phyloP scores from a whole-genome alignment of 352 stramenopile genomes.

The Phytophthora fragariaefolia region DNA sequence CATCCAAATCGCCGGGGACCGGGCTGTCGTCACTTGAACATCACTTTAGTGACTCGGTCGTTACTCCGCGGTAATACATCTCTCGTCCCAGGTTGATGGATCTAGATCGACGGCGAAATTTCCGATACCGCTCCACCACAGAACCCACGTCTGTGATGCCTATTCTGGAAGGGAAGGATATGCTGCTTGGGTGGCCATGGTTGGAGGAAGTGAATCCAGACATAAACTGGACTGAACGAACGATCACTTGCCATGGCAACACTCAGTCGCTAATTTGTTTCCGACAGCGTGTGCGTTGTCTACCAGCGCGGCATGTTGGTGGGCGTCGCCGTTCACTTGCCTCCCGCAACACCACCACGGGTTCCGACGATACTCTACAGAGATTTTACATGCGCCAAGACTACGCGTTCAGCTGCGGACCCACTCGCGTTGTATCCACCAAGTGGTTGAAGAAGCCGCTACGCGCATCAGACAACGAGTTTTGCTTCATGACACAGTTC shows the following conservation, averaged over 20 bases:
- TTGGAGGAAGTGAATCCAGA: neutral
- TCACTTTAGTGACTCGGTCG: too few relatives aligned
- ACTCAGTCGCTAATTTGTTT: constrained; percentile 1
- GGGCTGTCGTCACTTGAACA: too few relatives aligned
- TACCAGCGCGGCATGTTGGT: neutral
- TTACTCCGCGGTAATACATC: too few relatives aligned
- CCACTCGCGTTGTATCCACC: neutral
- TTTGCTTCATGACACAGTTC: constrained; percentile 12
- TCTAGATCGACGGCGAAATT: too few relatives aligned
- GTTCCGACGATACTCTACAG: neutral
- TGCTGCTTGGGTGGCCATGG: constrained; percentile 6
- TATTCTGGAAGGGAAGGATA: constrained; percentile 7
- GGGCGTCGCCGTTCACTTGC: neutral
- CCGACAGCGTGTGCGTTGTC: neutral
- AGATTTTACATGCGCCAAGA: constrained; percentile 9
- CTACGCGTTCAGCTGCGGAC: neutral
- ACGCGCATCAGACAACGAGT: constrained; percentile 5
- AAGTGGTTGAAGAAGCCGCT: constrained; percentile 17
- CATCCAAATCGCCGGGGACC: too few relatives aligned
- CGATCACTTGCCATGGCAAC: neutral
- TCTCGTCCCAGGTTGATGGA: too few relatives aligned
- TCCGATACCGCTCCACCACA: too few relatives aligned
- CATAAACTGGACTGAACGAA: constrained; percentile 7
- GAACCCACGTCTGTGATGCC: constrained; percentile 3
- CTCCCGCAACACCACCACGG: neutral